Evolutionary conservation across 2,329 filamentous ascomycete genomes (phyloP), one percentile per base, ranked within the genome.

Genomic region (Penicillium rolfsii): DNA sequence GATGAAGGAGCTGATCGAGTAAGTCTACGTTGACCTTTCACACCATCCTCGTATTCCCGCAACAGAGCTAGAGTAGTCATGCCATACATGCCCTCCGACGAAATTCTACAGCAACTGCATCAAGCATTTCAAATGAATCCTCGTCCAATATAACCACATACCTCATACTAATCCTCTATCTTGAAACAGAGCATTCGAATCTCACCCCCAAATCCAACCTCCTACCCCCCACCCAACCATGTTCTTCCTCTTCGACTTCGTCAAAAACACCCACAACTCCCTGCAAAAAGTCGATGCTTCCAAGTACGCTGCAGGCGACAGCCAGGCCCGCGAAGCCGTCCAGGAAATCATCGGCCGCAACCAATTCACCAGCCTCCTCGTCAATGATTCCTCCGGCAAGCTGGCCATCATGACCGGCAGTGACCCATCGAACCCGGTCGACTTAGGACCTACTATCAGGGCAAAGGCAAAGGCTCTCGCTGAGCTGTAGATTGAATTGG

Each of bases 251-350:
- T 75, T 88, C 43, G 85, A 91, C 75, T 91, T 91, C 71, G 76
- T 91, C 57, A 87, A 87, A 57, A 89, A 91, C 73, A 84, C 90
- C 61, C 87, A 90, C 74, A 86, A 60, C 30, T 55, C 63, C 41
- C 63, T 76, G 2, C 59, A 67, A 46, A 36, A 40, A 8, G 61
- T 75, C 41, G 70, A 76, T 55, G 16, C 60, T 14, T 48, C 63
- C 1, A 71, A 72, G 50, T 68, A 71, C 56, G 64, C 61, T 8
- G 58, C 65, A 0, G 69, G 69, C 11, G 71, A 73, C 57, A 48
- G 24, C 4, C 45, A 45, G 16, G 58, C 70, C 24, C 45, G 52
- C 4, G 53, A 57, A 2, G 55, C 67, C 19, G 55, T 68, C 0
- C 52, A 58, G 7, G 74, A 76, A 30, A 63, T 74, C 7, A 8